A percentile compares a stretch with the other conserved stretches of the same genome.
Evolutionary conservation across 768 basidiomycete species (phyloP).

Genomic region (Suillus plorans): DNA sequence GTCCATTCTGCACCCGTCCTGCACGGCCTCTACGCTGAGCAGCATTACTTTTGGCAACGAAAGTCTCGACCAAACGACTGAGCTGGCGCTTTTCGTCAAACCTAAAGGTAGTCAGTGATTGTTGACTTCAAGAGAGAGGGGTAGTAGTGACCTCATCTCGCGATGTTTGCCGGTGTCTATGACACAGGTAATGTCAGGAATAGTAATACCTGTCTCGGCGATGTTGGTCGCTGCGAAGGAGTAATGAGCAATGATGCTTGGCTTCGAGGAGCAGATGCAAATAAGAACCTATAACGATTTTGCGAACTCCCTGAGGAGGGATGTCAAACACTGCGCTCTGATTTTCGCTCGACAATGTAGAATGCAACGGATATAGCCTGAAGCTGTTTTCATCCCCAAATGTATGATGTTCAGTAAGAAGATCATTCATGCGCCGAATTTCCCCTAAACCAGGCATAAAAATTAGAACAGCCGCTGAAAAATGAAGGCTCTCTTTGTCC

Average conservation of each 20-base stretch:
- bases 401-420: constrained; percentile 67
- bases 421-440: constrained; percentile 85
- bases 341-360: constrained; percentile 87
- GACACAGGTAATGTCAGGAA: constrained; percentile 96
- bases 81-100: constrained; percentile 98
- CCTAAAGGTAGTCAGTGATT: constrained; percentile 35
- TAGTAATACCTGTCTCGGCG: constrained; percentile 97
- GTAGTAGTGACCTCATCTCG: constrained; percentile 72
- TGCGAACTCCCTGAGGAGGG: constrained; percentile 75
- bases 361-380: constrained; percentile 84
- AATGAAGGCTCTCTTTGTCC: constrained; percentile 46
- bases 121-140: constrained; percentile 1
- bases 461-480: constrained; percentile 80
- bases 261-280: constrained; percentile 12
- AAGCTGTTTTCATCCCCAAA: constrained; percentile 70
- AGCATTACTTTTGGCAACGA: constrained; percentile 89
- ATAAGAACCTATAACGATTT: constrained; percentile 86
- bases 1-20: constrained; percentile 83
- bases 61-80: constrained; percentile 88
- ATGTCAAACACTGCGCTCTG: constrained; percentile 90
- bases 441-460: constrained; percentile 96
- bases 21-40: constrained; percentile 87
- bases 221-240: constrained; percentile 74
- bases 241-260: background rate
- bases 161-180: constrained; percentile 93